Evolutionary conservation across 331 rosid genomes (phyloP).

Genomic region (Erythrophleum ivorense): DNA sequence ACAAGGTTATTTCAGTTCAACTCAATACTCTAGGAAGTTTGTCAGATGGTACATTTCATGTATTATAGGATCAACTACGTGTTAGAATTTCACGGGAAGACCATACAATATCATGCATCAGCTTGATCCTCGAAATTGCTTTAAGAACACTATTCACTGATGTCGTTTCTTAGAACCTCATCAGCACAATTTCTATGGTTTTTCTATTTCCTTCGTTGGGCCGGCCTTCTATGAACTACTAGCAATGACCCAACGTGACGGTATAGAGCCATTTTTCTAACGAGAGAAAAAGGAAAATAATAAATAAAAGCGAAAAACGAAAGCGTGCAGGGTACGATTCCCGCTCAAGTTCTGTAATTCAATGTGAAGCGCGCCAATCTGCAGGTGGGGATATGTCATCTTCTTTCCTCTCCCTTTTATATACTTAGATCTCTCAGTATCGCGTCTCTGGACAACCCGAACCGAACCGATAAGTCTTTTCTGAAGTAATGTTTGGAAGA

Average conservation of each 20-base stretch:
- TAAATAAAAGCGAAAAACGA: neutral
- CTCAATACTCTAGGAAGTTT: no score
- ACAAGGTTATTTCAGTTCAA: no score
- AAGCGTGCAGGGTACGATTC: conserved; percentile 53
- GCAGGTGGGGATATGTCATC: neutral
- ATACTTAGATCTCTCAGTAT: neutral
- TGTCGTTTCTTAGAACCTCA: no score
- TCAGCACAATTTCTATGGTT: no score
- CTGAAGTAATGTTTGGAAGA: conserved; percentile 67
- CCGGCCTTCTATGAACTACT: neutral
- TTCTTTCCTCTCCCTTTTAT: conserved; percentile 11
- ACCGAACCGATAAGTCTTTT: conserved; percentile 8
- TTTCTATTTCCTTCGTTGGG: neutral
- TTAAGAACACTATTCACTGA: no score
- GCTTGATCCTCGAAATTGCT: neutral
- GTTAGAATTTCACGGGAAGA: neutral
- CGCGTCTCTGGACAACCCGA: neutral
- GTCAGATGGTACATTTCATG: neutral
- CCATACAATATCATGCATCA: neutral
- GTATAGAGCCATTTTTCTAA: neutral
- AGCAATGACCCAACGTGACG: neutral
- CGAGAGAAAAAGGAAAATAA: neutral
- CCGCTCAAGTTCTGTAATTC: conserved; percentile 52
- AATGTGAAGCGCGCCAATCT: conserved; percentile 43
- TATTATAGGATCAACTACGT: neutral